Percentiles rank a stretch among this genome's conserved stretches.
Evolutionary conservation across 1,284 basidiomycete species (phyloP).

Genomic region (Ceratorhiza oryzae-sativae): DNA sequence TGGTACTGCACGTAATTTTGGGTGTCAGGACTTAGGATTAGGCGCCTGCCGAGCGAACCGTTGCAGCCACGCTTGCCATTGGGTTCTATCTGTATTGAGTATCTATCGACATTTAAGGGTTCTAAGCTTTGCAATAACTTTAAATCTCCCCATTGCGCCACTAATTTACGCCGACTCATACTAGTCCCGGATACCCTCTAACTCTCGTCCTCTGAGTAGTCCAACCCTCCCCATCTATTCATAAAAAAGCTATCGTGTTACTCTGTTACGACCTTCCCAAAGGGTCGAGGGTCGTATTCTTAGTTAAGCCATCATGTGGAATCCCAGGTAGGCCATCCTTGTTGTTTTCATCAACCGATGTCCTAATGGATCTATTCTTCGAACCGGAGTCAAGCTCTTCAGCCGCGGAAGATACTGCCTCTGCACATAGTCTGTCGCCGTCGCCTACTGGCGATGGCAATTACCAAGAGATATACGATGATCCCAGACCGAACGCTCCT

Average conservation of each 20-base stretch:
- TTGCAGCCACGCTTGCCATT: constrained; percentile 9
- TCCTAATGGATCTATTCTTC: constrained; percentile 20
- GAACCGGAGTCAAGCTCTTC: constrained; percentile 37
- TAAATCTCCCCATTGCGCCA: not conserved
- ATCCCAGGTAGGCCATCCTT: constrained; percentile 30
- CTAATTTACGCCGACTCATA: not conserved
- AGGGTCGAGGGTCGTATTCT: constrained; percentile 25
- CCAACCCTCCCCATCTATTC: not conserved
- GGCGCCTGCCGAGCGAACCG: constrained; percentile 19
- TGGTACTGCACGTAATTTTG: not conserved
- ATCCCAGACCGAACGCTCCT: constrained; percentile 40
- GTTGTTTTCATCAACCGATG: constrained; percentile 28
- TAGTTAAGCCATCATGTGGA: constrained; percentile 39
- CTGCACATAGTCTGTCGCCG: constrained; percentile 26
- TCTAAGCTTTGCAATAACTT: not conserved
- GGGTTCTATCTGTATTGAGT: constrained; percentile 18
- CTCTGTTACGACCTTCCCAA: constrained; percentile 39
- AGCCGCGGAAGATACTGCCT: constrained; percentile 17
- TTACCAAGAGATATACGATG: constrained; percentile 42
- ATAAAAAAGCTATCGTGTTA: constrained; percentile 16
- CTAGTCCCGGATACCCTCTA: not conserved
- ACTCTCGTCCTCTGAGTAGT: not conserved
- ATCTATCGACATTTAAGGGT: constrained; percentile 2
- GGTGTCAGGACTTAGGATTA: not conserved
- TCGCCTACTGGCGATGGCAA: constrained; percentile 27